Conservation (phyloP, 1,284 basidiomycete genomes). For the Naganishia albida region DNA sequence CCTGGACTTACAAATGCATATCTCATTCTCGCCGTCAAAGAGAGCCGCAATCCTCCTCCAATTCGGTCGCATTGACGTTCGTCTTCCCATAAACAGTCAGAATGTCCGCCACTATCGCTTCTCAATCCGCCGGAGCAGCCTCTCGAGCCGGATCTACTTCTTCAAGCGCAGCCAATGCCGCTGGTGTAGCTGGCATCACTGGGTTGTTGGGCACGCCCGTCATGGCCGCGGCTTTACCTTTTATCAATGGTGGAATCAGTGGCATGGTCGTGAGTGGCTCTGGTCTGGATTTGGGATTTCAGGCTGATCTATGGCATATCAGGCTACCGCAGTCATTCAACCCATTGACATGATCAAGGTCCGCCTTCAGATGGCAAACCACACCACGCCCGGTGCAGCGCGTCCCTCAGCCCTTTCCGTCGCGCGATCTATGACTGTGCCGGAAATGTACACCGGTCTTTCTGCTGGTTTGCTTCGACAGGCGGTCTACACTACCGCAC, state of each 20-base stretch:
- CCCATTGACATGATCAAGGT: constrained; percentile 36
- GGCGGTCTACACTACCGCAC: constrained; percentile 34
- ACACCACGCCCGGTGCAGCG: constrained; percentile 1
- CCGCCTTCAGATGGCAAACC: constrained; percentile 33
- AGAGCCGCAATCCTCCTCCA: background rate
- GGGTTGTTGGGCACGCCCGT: constrained; percentile 28
- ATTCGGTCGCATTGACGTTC: constrained; percentile 3
- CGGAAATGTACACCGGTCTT: constrained; percentile 33
- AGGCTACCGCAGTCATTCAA: constrained; percentile 34
- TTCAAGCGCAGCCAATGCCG: constrained; percentile 3
- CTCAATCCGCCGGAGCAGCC: constrained; percentile 22
- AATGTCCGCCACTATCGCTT: constrained; percentile 20
- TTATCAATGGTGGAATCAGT: constrained; percentile 31
- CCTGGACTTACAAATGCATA: too few relatives aligned
- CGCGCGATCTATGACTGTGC: constrained; percentile 21
- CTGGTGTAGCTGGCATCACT: constrained; percentile 23
- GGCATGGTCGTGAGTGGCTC: constrained; percentile 30
- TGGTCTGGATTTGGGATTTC: background rate
- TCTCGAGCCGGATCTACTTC: constrained; percentile 22
- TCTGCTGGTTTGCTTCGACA: constrained; percentile 34
- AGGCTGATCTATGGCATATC: background rate
- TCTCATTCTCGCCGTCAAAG: too few relatives aligned
- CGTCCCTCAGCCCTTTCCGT: constrained; percentile 27
- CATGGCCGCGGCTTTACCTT: constrained; percentile 29
- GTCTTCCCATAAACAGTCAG: background rate